Base-by-base conservation (phyloP, 345 rosid genomes). In the Iberis pinnata region DNA sequence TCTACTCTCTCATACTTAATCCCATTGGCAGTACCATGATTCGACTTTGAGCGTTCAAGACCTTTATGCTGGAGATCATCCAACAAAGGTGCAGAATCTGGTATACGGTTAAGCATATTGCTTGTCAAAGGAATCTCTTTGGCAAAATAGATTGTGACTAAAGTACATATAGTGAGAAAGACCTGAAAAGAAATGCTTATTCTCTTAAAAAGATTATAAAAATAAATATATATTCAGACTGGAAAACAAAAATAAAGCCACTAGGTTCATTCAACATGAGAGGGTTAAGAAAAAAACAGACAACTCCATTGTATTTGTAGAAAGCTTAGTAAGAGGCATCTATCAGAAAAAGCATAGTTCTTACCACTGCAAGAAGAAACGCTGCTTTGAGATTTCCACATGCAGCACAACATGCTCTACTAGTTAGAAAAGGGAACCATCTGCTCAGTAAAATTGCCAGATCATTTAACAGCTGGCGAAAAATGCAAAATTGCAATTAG, bases 381-480 rank as follows among this genome's bases (percentile, higher is more conserved):
- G 98, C 95, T 32, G 94, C 98, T 79, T 92, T 92, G 47, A 92
- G 85, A 76, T 88, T 92, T 49, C 86, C 97, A 52, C 98, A 92
- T 49, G 95, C 94, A 68, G 84, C 95, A 69, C 97, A 92, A 65
- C 98, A 85, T 62, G 97, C 98, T 77, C 70, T 77, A 70, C 67
- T 88, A 40, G 61, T 77, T 72, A 92, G 77, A 78, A 88, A 92
- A 49, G 98, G 98, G 80, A 92, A 92, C 98, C 95, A 88, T 72
- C 98, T 92, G 85, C 56, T 24, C 66, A 42, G 29, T 37, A 69
- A 53, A 70, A 39, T 63, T 53, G 13, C 18, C 9, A 0, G 12
- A 51, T 62, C 43, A 68, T 49, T 56, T 43, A 24, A 49, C 9
- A 45, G 53, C 38, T 26, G 6, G 60, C 5, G 39, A 26, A 48